Conservation (phyloP, 306 rosid species). For the Inga oerstediana region DNA sequence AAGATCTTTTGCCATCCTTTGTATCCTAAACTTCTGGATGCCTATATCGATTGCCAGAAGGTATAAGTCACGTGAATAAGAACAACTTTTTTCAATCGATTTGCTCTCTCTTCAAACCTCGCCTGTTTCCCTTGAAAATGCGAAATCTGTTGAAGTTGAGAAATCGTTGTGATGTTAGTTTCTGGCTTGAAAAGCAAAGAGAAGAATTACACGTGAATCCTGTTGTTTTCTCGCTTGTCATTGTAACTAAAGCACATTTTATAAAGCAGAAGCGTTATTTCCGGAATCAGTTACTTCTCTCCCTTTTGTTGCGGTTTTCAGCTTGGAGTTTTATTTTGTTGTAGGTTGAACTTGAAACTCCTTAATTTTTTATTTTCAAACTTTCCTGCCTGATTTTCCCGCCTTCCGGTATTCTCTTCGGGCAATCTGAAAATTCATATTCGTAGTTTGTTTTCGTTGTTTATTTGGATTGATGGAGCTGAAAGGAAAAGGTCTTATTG, state of each 20-base stretch:
- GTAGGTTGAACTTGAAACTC: not conserved
- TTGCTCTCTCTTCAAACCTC: not conserved
- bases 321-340: not conserved
- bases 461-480: not conserved
- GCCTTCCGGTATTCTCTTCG: not conserved
- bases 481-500: not conserved
- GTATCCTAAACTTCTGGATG: conserved; percentile 65
- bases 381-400: not conserved
- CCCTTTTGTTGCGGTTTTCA: not conserved
- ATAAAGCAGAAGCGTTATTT: conserved; percentile 3
- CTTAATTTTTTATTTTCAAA: not conserved
- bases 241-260: not conserved
- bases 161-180: not conserved
- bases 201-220: not conserved
- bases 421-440: not conserved
- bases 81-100: not conserved
- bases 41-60: conserved; percentile 80
- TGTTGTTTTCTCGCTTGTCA: not conserved
- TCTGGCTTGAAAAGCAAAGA: conserved; percentile 1
- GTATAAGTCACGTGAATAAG: conserved; percentile 32
- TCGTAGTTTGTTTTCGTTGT: not conserved
- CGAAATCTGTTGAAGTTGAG: not conserved
- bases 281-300: not conserved
- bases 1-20: conserved; percentile 81
- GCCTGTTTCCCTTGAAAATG: conserved; percentile 33